phyloP scores from a whole-genome alignment of 2,329 filamentous ascomycete genomes.

The Aspergillus melleus region DNA sequence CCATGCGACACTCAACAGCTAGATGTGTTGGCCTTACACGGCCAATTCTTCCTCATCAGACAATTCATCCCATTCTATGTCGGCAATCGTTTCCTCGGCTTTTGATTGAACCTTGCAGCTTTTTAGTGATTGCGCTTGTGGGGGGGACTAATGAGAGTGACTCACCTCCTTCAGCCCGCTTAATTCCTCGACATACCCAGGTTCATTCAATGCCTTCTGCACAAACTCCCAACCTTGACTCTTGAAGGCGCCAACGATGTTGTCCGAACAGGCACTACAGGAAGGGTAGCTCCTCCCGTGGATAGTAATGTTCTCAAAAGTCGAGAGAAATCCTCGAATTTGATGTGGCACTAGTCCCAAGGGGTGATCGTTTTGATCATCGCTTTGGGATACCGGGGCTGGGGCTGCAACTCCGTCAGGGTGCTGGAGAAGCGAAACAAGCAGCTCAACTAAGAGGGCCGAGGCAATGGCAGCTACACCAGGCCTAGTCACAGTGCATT shows the following conservation, averaged over 20 bases:
- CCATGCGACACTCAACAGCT: background rate
- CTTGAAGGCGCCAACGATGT: constrained; percentile 54
- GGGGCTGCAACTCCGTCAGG: constrained; percentile 54
- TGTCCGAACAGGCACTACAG: constrained; percentile 63
- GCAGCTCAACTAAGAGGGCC: constrained; percentile 82
- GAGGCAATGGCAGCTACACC: constrained; percentile 92
- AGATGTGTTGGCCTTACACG: background rate
- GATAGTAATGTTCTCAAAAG: constrained; percentile 59
- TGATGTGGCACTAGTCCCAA: constrained; percentile 61
- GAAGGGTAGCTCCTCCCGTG: constrained; percentile 59
- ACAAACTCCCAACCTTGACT: constrained; percentile 62
- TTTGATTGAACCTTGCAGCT: constrained; percentile 43
- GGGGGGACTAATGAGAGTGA: background rate
- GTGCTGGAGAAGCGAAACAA: constrained; percentile 86
- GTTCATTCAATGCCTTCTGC: constrained; percentile 58
- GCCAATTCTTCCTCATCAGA: constrained; percentile 32
- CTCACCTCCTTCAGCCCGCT: constrained; percentile 59
- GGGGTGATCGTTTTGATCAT: constrained; percentile 45
- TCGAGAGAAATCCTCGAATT: constrained; percentile 62
- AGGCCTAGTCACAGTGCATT: constrained; percentile 94
- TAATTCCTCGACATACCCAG: constrained; percentile 63
- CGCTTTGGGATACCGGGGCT: constrained; percentile 31
- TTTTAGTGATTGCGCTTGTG: constrained; percentile 19
- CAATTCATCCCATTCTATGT: constrained; percentile 48
- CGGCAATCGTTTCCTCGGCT: constrained; percentile 46